Percentiles rank a stretch among this genome's conserved stretches.
phyloP scores from a whole-genome alignment of 495 filamentous ascomycete species.

The Terfezia claveryi region DNA sequence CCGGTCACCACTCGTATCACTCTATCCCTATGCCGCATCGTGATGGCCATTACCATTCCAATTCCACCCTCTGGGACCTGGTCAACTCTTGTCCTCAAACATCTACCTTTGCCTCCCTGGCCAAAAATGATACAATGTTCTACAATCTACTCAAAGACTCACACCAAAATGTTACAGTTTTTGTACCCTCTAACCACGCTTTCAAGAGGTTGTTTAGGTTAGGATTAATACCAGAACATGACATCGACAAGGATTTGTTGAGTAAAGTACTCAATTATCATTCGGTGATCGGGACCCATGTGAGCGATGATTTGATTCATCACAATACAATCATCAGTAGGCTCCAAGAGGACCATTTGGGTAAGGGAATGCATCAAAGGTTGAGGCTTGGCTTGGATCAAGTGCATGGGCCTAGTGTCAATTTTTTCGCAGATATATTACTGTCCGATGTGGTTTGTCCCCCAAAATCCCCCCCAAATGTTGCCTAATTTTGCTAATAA shows the following conservation, averaged over 20 bases:
- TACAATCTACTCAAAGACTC: slow-evolving; percentile 48
- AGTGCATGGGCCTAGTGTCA: slow-evolving; percentile 37
- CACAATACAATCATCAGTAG: slow-evolving; percentile 51
- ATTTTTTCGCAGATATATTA: slow-evolving; percentile 47
- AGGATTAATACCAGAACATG: slow-evolving; percentile 28
- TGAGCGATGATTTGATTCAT: slow-evolving; percentile 32
- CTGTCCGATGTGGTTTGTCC: slow-evolving; percentile 39
- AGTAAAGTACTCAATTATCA: slow-evolving; percentile 50
- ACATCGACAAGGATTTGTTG: slow-evolving; percentile 40
- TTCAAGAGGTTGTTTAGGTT: slow-evolving; percentile 37
- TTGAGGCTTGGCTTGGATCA: slow-evolving; percentile 35
- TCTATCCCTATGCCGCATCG: slow-evolving; percentile 4
- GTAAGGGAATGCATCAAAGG: slow-evolving; percentile 39
- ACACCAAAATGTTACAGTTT: slow-evolving; percentile 47
- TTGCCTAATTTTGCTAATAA: slow-evolving; percentile 1
- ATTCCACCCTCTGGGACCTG: slow-evolving; percentile 54
- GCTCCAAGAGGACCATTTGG: slow-evolving; percentile 32
- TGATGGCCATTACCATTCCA: slow-evolving; percentile 21
- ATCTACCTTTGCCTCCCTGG: slow-evolving; percentile 46
- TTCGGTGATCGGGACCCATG: slow-evolving; percentile 38
- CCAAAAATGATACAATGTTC: slow-evolving; percentile 48
- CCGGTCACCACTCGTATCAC: slow-evolving; percentile 19
- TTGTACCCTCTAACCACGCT: slow-evolving; percentile 54
- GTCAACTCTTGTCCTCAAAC: slow-evolving; percentile 54
- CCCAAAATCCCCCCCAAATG: neutral